Percentiles rank a stretch among this genome's conserved stretches.
These are phyloP conservation scores for Myrica gale DNA, from an alignment of 306 rosid species.

Conservation along the genomic window DNA sequence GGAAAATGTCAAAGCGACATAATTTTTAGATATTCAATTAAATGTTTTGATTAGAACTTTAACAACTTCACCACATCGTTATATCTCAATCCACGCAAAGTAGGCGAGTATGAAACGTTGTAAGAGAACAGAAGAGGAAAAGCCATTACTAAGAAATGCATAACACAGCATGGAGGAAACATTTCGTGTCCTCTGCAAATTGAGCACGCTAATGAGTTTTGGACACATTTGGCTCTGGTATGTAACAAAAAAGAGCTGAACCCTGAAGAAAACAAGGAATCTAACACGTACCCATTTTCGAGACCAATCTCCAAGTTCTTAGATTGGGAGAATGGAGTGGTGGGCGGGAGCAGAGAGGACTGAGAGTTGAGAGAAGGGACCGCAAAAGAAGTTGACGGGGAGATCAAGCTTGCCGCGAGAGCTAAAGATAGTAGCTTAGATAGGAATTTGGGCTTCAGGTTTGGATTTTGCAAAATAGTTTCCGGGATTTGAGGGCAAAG, in stretches of 20 bases:
- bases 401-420: constrained; percentile 52
- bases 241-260: background rate
- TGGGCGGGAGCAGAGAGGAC: constrained; percentile 56
- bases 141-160: background rate
- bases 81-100: too few species aligned
- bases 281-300: constrained; percentile 61
- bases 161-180: background rate
- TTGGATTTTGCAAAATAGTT: constrained; percentile 27
- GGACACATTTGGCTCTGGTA: background rate
- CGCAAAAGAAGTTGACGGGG: constrained; percentile 67
- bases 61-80: too few species aligned
- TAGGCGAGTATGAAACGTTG: background rate
- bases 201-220: background rate
- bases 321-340: constrained; percentile 90
- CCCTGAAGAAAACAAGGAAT: background rate
- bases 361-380: constrained; percentile 68
- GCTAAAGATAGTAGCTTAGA: constrained; percentile 69
- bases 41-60: too few species aligned
- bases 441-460: constrained; percentile 28
- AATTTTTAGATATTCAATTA: too few species aligned
- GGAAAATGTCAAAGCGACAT: too few species aligned
- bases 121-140: background rate
- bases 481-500: constrained; percentile 29
- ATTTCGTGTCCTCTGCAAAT: background rate
- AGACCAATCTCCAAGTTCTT: constrained; percentile 64